A percentile compares a stretch with the other conserved stretches of the same genome.
Evolutionary conservation across 75 land plant species (phyloP).

Genomic region (Azolla pinnata): DNA sequence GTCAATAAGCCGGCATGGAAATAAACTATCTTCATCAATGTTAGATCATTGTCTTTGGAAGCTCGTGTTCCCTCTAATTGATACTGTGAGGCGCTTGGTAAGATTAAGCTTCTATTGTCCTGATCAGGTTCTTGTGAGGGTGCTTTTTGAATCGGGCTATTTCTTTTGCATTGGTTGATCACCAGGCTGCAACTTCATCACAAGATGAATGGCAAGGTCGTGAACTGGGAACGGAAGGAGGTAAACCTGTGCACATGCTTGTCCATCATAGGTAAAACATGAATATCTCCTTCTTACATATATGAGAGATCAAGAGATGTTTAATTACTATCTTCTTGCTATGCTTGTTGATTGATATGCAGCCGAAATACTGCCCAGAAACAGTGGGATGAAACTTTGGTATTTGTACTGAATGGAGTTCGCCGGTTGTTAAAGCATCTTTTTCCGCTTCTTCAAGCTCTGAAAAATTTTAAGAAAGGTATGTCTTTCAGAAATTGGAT

Average conservation of each 20-base stretch:
- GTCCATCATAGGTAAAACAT: constrained; percentile 99
- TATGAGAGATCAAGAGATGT: not conserved
- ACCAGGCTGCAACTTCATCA: constrained; percentile 86
- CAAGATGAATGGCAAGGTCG: constrained; percentile 94
- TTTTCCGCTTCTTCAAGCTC: constrained; percentile 56
- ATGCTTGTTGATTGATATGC: too few relatives aligned
- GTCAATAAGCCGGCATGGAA: constrained; percentile 90
- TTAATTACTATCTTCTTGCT: not conserved
- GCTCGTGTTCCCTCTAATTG: constrained; percentile 76
- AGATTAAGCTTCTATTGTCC: too few relatives aligned
- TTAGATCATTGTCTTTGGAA: constrained; percentile 91
- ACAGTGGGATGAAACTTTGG: constrained; percentile 99
- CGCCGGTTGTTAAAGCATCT: constrained; percentile 74
- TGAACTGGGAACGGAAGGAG: constrained; percentile 84
- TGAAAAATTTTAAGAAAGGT: constrained; percentile 63
- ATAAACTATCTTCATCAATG: constrained; percentile 68
- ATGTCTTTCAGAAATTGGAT: constrained; percentile 3
- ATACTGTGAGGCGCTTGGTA: constrained; percentile 72
- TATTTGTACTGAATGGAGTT: constrained; percentile 75
- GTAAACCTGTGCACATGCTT: constrained; percentile 98
- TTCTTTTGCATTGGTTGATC: too few relatives aligned
- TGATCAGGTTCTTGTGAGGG: too few relatives aligned
- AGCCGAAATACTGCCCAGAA: constrained; percentile 99
- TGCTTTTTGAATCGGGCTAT: too few relatives aligned
- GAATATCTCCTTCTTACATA: not conserved